Conservation (phyloP, 2,329 filamentous ascomycete genomes). For the Fusarium guadeloupense region DNA sequence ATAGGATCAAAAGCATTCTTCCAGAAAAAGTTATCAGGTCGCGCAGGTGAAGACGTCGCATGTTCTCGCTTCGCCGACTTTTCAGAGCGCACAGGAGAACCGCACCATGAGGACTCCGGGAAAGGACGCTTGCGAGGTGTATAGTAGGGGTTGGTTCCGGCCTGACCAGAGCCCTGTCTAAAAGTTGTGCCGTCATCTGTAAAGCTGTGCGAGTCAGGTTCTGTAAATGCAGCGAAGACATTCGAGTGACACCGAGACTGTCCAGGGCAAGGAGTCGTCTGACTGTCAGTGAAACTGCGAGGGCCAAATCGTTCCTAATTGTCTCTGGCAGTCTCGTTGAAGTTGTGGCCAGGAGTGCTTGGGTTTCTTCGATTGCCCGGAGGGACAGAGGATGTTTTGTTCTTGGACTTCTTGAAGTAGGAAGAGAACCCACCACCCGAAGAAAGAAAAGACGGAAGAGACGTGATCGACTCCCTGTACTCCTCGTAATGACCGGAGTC, state of each 20-base stretch:
- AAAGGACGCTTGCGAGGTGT: constrained; percentile 38
- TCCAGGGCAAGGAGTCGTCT: constrained; percentile 23
- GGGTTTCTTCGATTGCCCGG: constrained; percentile 4
- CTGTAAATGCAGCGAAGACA: constrained; percentile 21
- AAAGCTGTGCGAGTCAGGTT: constrained; percentile 13
- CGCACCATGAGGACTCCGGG: constrained; percentile 13
- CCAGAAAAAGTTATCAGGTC: constrained; percentile 22
- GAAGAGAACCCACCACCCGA: constrained; percentile 35
- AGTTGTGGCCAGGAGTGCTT: constrained; percentile 15
- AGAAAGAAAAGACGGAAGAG: constrained; percentile 26
- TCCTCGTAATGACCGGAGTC: background rate
- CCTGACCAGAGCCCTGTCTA: constrained; percentile 9
- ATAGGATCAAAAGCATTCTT: constrained; percentile 38
- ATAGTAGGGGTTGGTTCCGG: constrained; percentile 49
- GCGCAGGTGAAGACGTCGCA: background rate
- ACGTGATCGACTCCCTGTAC: constrained; percentile 18
- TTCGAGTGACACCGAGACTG: constrained; percentile 8
- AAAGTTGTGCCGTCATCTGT: constrained; percentile 17
- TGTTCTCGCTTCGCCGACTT: constrained; percentile 6
- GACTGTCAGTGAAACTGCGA: constrained; percentile 27
- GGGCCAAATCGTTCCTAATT: constrained; percentile 41
- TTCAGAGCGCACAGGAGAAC: constrained; percentile 16
- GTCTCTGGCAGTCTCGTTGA: constrained; percentile 37
- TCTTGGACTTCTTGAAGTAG: constrained; percentile 35
- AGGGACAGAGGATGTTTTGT: constrained; percentile 1